Percentiles rank a stretch among this genome's conserved stretches.
These are phyloP conservation scores for Nicotiana undulata DNA, from an alignment of 257 asterid genomes.

Conservation along the genomic window DNA sequence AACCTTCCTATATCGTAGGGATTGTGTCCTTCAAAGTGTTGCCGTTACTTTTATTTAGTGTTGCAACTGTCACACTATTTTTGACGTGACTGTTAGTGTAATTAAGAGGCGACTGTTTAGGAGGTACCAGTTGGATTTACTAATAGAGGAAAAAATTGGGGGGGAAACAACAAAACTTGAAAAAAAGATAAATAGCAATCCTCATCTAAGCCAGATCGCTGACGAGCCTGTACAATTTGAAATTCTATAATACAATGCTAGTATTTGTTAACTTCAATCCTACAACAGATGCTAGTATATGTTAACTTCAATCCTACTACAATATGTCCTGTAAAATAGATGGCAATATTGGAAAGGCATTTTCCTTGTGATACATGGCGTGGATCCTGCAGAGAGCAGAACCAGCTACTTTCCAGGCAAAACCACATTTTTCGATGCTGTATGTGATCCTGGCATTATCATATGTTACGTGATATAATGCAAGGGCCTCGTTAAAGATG, in stretches of 20 bases:
- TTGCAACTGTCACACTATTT: too few species aligned
- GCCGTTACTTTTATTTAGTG: too few species aligned
- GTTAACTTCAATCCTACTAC: neutral
- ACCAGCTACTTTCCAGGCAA: slow-evolving; percentile 78
- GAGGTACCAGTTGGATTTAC: too few species aligned
- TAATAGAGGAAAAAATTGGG: too few species aligned
- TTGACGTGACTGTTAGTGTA: too few species aligned
- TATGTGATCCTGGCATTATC: slow-evolving; percentile 19
- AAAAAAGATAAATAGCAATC: too few species aligned
- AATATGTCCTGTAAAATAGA: slow-evolving; percentile 45
- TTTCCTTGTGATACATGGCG: slow-evolving; percentile 33
- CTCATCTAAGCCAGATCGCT: too few species aligned
- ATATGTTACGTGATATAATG: slow-evolving; percentile 50
- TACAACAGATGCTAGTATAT: neutral
- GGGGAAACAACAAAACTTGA: too few species aligned
- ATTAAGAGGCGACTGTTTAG: too few species aligned
- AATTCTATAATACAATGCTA: neutral
- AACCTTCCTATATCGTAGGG: too few species aligned
- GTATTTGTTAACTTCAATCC: neutral
- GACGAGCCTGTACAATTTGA: too few species aligned
- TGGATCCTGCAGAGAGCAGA: slow-evolving; percentile 42
- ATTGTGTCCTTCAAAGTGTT: too few species aligned
- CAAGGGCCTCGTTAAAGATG: slow-evolving; percentile 54
- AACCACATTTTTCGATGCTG: slow-evolving; percentile 34
- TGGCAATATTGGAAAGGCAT: slow-evolving; percentile 30